These are phyloP conservation scores for Pythium chondricola DNA, from an alignment of 352 stramenopile species.

Conservation along the genomic window DNA sequence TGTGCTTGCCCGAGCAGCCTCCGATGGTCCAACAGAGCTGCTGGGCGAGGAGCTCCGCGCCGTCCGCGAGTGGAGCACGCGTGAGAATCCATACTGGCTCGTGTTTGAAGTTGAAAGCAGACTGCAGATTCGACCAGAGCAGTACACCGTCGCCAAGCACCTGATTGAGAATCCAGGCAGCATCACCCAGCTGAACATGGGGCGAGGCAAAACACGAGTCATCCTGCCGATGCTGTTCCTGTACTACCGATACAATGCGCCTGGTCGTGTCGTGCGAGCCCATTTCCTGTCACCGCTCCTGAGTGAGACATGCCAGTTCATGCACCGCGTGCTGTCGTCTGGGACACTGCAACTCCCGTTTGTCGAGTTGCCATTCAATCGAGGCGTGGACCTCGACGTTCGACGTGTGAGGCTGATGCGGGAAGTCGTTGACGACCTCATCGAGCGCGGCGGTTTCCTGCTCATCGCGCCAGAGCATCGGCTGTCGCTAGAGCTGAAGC, in stretches of 20 bases:
- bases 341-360: conserved; percentile 34
- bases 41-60: conserved; percentile 47
- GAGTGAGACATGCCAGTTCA: conserved; percentile 56
- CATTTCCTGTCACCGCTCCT: conserved; percentile 62
- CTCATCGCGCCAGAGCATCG: conserved; percentile 83
- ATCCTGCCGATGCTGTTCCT: conserved; percentile 88
- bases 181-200: conserved; percentile 86
- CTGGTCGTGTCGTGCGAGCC: conserved; percentile 28
- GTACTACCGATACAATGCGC: conserved; percentile 31
- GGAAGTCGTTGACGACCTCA: conserved; percentile 31
- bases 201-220: conserved; percentile 79
- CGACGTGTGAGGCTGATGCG: conserved; percentile 23
- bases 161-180: conserved; percentile 56
- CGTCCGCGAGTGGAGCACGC: conserved; percentile 39
- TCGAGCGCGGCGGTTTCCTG: conserved; percentile 36
- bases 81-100: conserved; percentile 69
- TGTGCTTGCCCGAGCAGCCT: conserved; percentile 21
- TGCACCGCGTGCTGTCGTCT: conserved; percentile 48
- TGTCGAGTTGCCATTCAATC: conserved; percentile 67
- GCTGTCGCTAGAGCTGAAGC: conserved; percentile 85
- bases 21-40: conserved; percentile 23
- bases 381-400: conserved; percentile 33
- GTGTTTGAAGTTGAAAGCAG: conserved; percentile 82
- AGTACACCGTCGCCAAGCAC: conserved; percentile 70
- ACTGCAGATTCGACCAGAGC: conserved; percentile 75